Conservation (phyloP, 164 flowering plant genomes). For the Vitis rotundifolia region DNA sequence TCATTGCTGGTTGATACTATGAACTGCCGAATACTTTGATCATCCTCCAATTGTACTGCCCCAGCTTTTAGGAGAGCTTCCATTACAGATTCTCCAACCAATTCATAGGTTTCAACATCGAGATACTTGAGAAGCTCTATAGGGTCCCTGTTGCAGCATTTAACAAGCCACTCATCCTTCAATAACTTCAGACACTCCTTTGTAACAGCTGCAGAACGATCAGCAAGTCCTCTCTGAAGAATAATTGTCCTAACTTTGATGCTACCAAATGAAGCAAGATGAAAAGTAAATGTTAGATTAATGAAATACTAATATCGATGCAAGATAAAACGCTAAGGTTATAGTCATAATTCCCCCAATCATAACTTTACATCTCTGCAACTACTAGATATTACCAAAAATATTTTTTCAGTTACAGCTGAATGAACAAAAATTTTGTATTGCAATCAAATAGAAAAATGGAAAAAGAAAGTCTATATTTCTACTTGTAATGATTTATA, state of each 20-base stretch:
- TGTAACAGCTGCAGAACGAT: slow-evolving; percentile 69
- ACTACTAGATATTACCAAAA: too few relatives aligned
- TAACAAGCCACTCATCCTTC: slow-evolving; percentile 87
- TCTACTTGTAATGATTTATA: too few relatives aligned
- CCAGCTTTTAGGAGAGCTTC: slow-evolving; percentile 64
- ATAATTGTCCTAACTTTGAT: slow-evolving; percentile 80
- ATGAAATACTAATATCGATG: background rate
- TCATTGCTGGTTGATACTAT: slow-evolving; percentile 23
- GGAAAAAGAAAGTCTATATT: too few relatives aligned
- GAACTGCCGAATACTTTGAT: slow-evolving; percentile 52
- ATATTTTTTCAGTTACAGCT: too few relatives aligned
- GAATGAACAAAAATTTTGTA: too few relatives aligned
- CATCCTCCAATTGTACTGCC: slow-evolving; percentile 48
- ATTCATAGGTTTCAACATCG: slow-evolving; percentile 98
- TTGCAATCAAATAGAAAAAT: too few relatives aligned
- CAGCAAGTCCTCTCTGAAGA: slow-evolving; percentile 92
- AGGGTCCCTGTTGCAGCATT: slow-evolving; percentile 76
- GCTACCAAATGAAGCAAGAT: slow-evolving; percentile 35
- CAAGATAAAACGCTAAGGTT: too few relatives aligned
- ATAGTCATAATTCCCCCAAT: too few relatives aligned
- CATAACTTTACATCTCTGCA: too few relatives aligned
- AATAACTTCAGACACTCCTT: slow-evolving; percentile 80
- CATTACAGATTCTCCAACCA: slow-evolving; percentile 84
- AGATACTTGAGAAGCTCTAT: slow-evolving; percentile 81
- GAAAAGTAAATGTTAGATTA: slow-evolving; percentile 7